Percentiles rank a stretch among this genome's conserved stretches.
phyloP scores from a whole-genome alignment of 2,329 filamentous ascomycete species.

The Venturia nashicola region DNA sequence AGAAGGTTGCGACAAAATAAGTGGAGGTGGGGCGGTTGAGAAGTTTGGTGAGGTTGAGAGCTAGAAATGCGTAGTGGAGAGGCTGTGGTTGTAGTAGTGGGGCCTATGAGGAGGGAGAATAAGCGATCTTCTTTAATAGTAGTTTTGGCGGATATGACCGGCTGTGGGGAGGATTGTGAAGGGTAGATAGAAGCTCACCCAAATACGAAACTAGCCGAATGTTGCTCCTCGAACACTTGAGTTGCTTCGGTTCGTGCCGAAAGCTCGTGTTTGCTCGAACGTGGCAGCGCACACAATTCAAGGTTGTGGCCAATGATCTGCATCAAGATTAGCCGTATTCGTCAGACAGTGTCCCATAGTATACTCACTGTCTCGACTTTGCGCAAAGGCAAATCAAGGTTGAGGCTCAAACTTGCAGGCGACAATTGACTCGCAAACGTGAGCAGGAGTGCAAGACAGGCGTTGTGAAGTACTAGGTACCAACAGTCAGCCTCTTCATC shows the following conservation, averaged over 20 bases:
- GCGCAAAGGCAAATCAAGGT: background rate
- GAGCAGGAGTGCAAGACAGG: background rate
- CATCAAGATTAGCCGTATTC: constrained; percentile 6
- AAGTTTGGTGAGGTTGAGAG: background rate
- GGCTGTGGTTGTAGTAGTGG: background rate
- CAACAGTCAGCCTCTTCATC: background rate
- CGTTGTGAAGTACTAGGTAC: background rate
- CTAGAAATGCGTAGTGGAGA: background rate
- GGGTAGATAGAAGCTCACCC: background rate
- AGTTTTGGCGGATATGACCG: background rate
- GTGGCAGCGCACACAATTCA: background rate
- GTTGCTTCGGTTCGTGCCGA: background rate
- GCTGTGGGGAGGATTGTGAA: background rate
- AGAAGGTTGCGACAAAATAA: background rate
- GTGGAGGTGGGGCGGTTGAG: background rate
- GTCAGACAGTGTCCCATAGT: background rate
- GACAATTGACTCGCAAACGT: constrained; percentile 7
- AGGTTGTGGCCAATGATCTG: constrained; percentile 7
- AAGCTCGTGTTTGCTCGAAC: background rate
- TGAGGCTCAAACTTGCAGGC: background rate
- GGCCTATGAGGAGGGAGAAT: background rate
- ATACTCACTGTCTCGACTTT: background rate
- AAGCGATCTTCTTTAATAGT: background rate
- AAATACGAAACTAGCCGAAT: background rate
- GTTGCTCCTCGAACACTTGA: background rate